Conservation (phyloP, 1,284 basidiomycete species). For the Kalmanozyma brasiliensis region DNA sequence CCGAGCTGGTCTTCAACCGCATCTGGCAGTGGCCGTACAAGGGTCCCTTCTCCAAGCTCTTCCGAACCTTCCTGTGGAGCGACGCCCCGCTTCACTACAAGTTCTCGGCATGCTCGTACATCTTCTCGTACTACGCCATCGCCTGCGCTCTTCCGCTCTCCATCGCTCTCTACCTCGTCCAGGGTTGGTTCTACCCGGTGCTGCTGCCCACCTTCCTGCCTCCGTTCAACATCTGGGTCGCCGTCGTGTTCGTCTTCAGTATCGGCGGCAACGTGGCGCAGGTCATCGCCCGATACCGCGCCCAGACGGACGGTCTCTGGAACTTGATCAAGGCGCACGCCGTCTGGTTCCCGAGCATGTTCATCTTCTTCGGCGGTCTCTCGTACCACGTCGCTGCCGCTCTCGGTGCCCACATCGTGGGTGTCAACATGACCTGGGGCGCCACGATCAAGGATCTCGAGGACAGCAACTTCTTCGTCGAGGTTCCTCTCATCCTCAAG, state of each 20-base stretch:
- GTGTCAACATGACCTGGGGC: slow-evolving; percentile 83
- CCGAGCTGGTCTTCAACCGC: slow-evolving; percentile 59
- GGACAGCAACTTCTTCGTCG: slow-evolving; percentile 80
- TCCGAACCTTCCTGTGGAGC: slow-evolving; percentile 77
- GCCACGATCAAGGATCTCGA: slow-evolving; percentile 55
- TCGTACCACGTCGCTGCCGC: slow-evolving; percentile 74
- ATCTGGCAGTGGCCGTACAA: slow-evolving; percentile 77
- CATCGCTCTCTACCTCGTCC: slow-evolving; percentile 77
- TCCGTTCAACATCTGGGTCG: slow-evolving; percentile 78
- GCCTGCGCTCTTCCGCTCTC: slow-evolving; percentile 76
- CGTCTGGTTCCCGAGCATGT: slow-evolving; percentile 77
- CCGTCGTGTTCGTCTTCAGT: slow-evolving; percentile 80
- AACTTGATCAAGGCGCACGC: slow-evolving; percentile 75
- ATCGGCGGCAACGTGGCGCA: slow-evolving; percentile 78
- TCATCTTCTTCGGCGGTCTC: slow-evolving; percentile 41
- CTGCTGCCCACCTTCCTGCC: slow-evolving; percentile 74
- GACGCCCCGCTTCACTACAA: slow-evolving; percentile 76
- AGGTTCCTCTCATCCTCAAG: slow-evolving; percentile 78
- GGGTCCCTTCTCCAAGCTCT: slow-evolving; percentile 81
- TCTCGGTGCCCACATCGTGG: slow-evolving; percentile 81
- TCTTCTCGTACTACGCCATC: slow-evolving; percentile 83
- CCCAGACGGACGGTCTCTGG: slow-evolving; percentile 74
- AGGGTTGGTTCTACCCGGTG: slow-evolving; percentile 76
- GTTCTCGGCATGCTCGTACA: slow-evolving; percentile 76
- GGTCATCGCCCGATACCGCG: slow-evolving; percentile 79